Percentiles rank a stretch among this genome's conserved stretches.
phyloP scores from a whole-genome alignment of 371 early-diverging fungal species.

The Mucor velutinosus region DNA sequence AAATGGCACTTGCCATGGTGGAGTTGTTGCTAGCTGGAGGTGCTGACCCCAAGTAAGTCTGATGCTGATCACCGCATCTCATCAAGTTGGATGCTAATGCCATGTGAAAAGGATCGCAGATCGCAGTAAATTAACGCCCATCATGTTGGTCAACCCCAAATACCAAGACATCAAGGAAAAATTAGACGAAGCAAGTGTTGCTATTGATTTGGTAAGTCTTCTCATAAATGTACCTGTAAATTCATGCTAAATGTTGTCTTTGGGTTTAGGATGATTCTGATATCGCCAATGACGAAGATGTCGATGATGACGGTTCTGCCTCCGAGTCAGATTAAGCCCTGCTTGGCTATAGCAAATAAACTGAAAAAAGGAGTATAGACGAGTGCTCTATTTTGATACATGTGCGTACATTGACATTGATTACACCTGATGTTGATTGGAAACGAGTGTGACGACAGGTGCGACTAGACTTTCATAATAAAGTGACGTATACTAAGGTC shows the following conservation, averaged over 20 bases:
- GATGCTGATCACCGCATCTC: background rate
- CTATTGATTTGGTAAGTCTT: conserved; percentile 39
- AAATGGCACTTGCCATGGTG: conserved; percentile 55
- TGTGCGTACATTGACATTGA: background rate
- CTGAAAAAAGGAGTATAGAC: background rate
- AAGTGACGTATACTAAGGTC: background rate
- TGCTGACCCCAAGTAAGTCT: conserved; percentile 50
- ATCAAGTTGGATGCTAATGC: background rate
- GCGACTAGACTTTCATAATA: background rate
- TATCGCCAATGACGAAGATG: conserved; percentile 23
- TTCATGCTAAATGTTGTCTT: background rate
- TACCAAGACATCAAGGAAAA: conserved; percentile 30
- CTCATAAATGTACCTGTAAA: background rate
- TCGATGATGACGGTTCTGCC: conserved; percentile 12
- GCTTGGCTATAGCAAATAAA: background rate
- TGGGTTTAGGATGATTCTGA: conserved; percentile 25
- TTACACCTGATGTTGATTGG: background rate
- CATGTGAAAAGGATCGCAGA: conserved; percentile 30
- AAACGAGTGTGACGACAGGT: background rate
- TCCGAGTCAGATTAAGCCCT: conserved; percentile 16
- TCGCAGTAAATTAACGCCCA: conserved; percentile 40
- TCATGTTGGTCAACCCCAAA: conserved; percentile 33
- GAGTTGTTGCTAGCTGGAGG: conserved; percentile 57
- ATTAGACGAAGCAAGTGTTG: conserved; percentile 27
- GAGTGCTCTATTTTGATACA: background rate